Evolutionary conservation across 192 early-diverging fungal species (phyloP), one percentile per base, ranked within the genome.

Genomic region (Paraglomus occultum): DNA sequence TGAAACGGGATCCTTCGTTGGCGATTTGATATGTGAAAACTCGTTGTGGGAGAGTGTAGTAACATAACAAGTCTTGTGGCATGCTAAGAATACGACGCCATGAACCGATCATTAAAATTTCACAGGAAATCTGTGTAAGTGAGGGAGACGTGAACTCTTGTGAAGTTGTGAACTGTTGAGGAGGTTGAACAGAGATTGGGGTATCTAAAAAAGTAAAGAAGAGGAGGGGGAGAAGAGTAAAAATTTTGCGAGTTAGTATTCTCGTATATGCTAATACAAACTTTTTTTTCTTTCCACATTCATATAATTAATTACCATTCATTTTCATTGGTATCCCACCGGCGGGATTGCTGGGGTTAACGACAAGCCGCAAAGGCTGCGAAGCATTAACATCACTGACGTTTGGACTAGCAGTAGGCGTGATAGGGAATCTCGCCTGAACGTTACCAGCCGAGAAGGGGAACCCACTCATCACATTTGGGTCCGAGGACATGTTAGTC

Each of bases 1-100:
- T 85, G 65, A 88, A 88, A 44, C 79, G 78, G 43, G 80, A 74
- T 39, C 75, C 73, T 67, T 77, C 75, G 61, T 88, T 86, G 10
- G 80, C 70, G 20, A 88, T 85, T 51, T 84, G 80, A 86, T 86
- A 88, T 2, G 73, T 77, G 61, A 88, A 77, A 6, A 73, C 71
- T 15, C 79, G 72, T 44, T 85, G 78, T 1, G 70, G 60, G 0
- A 87, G 65, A 31, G 77, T 65, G 66, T 81, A 88, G 44, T 79
- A 80, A 51, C 87, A 88, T n/a, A 80, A 73, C 43, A 88, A 59
- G 49, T 85, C 84, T 8, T 78, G 77, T 59, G 74, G 78, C 48
- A 66, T 70, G 17, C 79, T 84, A 38, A 77, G 77, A 75, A 88
- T 88, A 45, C 87, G 75, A 67, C 84, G 81, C 87, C 87, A 88